A percentile compares a stretch with the other conserved stretches of the same genome.
Conservation (phyloP, 805 yeast species). For the Kuraishia ogatae region DNA sequence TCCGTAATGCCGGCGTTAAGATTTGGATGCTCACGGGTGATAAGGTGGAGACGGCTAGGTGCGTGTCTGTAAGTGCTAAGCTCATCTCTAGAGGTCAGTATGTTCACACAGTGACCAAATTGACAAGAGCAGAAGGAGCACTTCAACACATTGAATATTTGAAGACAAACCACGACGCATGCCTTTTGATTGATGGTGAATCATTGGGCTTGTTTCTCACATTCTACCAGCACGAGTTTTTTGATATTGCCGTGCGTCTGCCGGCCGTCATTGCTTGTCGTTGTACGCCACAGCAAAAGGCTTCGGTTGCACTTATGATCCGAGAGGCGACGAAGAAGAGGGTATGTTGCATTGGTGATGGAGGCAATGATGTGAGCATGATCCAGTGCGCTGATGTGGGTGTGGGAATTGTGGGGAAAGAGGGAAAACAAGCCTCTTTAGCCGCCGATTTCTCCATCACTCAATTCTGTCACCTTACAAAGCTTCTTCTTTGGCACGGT, state of each 20-base stretch:
- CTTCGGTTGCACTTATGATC: constrained; percentile 82
- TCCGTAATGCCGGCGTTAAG: constrained; percentile 93
- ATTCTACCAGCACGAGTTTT: constrained; percentile 62
- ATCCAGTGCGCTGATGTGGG: constrained; percentile 99
- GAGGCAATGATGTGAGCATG: constrained; percentile 99
- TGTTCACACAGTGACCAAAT: constrained; percentile 75
- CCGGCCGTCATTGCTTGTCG: constrained; percentile 98
- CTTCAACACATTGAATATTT: constrained; percentile 68
- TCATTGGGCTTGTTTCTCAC: constrained; percentile 65
- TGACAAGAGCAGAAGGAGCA: constrained; percentile 58
- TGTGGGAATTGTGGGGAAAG: constrained; percentile 97
- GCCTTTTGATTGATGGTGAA: constrained; percentile 90
- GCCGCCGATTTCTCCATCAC: constrained; percentile 96
- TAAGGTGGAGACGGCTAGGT: constrained; percentile 95
- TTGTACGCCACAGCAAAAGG: constrained; percentile 97
- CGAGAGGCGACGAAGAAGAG: constrained; percentile 75
- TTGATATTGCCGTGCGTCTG: constrained; percentile 62
- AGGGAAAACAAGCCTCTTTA: constrained; percentile 93
- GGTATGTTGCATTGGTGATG: constrained; percentile 98
- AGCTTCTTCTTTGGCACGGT: constrained; percentile 93
- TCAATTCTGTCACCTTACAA: constrained; percentile 84
- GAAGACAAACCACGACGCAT: constrained; percentile 52
- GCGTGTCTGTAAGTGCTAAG: constrained; percentile 95
- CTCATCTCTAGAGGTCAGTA: constrained; percentile 90
- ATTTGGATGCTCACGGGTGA: constrained; percentile 99